Base-by-base conservation (phyloP, 768 basidiomycete genomes). In the Ephemerocybe angulata region DNA sequence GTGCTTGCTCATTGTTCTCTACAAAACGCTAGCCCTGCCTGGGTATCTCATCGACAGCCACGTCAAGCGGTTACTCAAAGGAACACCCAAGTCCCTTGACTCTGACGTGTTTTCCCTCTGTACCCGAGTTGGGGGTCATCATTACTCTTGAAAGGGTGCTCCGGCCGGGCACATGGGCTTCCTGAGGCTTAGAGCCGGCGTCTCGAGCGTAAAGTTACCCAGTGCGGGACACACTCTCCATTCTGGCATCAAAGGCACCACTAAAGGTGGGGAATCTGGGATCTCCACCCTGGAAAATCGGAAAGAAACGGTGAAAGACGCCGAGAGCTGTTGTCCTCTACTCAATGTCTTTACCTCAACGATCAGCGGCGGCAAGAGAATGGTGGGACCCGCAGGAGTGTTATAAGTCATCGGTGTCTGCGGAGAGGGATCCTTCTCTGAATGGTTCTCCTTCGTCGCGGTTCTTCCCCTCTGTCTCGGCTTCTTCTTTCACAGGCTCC, bases 401-500 rank as follows among this genome's bases (percentile, higher is more conserved):
- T 28, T 47, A 47, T 24, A 35, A 33, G 48, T 50, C 30, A n/a
- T 29, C 48, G 31, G 21, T 29, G 29, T 15, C 19, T 7, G 48
- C 17, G 29, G 15, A 24, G 22, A 17, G 15, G 13, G 15, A 13
- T 15, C 21, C 15, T 22, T n/a, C 38, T 38, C 19, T 42, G 51
- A 15, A 52, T 52, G 51, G 38, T 41, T 52, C 40, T n/a, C 24
- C n/a, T 52, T 31, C 38, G 12, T 42, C 37, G n/a, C 51, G 22
- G 38, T 41, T 21, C 28, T 29, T 24, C 38, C 15, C 15, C 30
- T 30, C 21, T 44, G 2, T 25, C 27, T 44, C 21, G n/a, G 21
- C 42, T 30, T 28, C 46, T 25, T 51, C 38, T 21, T 35, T 41
- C 51, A n/a, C 21, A 41, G 51, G 51, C 51, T 29, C 29, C 42